Conservation (phyloP, 208 protist species). For the Leishmania major region DNA sequence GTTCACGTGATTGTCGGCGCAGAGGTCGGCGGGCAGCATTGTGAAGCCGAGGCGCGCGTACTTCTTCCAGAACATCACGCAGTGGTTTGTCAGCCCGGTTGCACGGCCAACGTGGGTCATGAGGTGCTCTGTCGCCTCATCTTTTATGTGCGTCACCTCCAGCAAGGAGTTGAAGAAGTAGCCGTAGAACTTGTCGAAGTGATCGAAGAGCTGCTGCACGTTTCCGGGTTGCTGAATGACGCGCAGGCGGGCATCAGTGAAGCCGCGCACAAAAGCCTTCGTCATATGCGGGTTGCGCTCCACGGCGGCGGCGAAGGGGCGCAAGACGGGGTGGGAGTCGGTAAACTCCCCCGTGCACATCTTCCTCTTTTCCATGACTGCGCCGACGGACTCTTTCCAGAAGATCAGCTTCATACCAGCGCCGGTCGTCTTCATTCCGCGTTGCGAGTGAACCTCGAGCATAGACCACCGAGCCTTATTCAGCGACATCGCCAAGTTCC, state of each 20-base stretch:
- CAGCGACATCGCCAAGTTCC: constrained; percentile 80
- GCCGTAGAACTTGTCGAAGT: constrained; percentile 92
- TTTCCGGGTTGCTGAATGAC: constrained; percentile 88
- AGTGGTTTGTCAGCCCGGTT: constrained; percentile 82
- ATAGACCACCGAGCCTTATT: constrained; percentile 92
- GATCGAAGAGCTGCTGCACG: constrained; percentile 89
- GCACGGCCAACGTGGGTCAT: constrained; percentile 88
- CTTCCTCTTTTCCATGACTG: constrained; percentile 68
- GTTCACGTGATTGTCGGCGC: constrained; percentile 89
- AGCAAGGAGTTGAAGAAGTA: constrained; percentile 92
- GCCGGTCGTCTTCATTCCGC: constrained; percentile 87
- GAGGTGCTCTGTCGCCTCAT: constrained; percentile 83
- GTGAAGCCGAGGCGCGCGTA: constrained; percentile 89
- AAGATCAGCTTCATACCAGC: constrained; percentile 91
- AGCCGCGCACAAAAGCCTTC: constrained; percentile 88
- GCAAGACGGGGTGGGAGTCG: constrained; percentile 86
- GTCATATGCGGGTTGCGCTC: constrained; percentile 79
- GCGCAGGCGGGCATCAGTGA: constrained; percentile 81
- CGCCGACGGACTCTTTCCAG: constrained; percentile 77
- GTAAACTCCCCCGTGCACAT: constrained; percentile 83
- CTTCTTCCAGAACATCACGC: constrained; percentile 93
- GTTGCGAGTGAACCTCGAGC: constrained; percentile 88
- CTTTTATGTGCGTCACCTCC: constrained; percentile 76
- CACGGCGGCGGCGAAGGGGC: constrained; percentile 74
- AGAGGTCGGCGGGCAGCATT: constrained; percentile 88